Evolutionary conservation across 140 eudicot species (phyloP), one percentile per base, ranked within the genome.

Genomic region (Bidens hawaiensis): DNA sequence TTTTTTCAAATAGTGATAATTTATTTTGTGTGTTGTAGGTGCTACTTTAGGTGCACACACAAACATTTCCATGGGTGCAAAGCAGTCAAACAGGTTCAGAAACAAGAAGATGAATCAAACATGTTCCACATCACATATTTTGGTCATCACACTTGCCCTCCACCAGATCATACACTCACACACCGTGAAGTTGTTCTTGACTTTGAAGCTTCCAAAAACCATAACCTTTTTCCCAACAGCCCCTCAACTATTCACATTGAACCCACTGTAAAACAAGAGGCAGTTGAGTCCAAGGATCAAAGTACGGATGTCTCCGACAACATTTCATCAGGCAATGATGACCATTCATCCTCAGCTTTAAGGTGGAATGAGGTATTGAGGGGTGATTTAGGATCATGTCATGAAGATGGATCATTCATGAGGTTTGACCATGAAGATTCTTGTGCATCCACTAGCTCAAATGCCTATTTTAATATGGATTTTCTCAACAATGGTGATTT

Each of bases 31-130:
- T 23, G 31, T 70, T 58, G 51, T 16, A 89, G 97, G 78, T 81
- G 89, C 68, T 89, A 89, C 70, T 89, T 25, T 47, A 77, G 97
- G 72, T 89, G 97, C 77, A 89, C 94, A 38, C 81, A 86, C 85
- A 89, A 83, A 73, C 24, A 6, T 24, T 18, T n/a, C 25, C 75
- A 79, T 45, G 83, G 82, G 2, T 89, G 97, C 72, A 77, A 75
- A 59, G 97, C 97, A 6, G 72, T 57, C 1, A 85, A 77, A 72
- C 97, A 89, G 61, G 95, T 86, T 43, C 95, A 89, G 71, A 68
- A 27, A 64, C 9, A 78, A 30, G 69, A 74, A 41, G 85, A 76
- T 30, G 75, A 60, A 33, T 67, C 83, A 11, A 5, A 55, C 38
- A 16, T 59, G 73, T 85, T 59, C 46, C 79, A 83, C 33, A 89